Base-by-base conservation (phyloP, 2,329 filamentous ascomycete genomes). In the Fusarium nematophilum region DNA sequence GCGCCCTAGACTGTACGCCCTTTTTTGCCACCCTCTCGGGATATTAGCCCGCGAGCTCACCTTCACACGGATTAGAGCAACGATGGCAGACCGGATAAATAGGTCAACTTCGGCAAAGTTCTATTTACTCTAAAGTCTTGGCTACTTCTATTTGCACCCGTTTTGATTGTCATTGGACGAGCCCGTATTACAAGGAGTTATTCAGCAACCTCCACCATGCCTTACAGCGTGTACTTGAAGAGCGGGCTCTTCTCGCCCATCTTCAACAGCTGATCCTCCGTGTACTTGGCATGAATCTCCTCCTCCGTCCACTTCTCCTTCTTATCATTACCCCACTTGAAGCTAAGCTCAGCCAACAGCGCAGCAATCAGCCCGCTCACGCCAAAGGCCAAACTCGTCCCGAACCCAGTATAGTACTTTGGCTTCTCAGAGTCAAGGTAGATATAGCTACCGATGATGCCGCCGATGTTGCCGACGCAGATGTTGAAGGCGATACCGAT, bases 381-480 rank as follows among this genome's bases (percentile, higher is more conserved):
- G 6, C 64, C 72, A 50, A 77, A 72, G 2, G 72, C 73, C 31
- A 76, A 43, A 1, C 66, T 68, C 2, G 74, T 60, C 1, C 74
- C 74, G 26, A 72, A 77, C 0, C 75, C 75, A 1, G 73, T 75
- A 10, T 65, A 62, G 39, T 76, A 78, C 14, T 58, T 62, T 0
- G 74, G 74, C 10, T 51, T 58, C 45, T 77, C 74, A 7, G 50
- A 50, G 10, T 74, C 74, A 8, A 76, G 64, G 57, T 73, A 78
- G 52, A 78, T 75, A 42, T 73, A 76, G 17, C 70, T 73, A 0
- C 77, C 78, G 6, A 80, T 67, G n/a, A 79, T 71, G 5, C 77
- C 76, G 13, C 77, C 77, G 1, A 72, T 70, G 37, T 79, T 79
- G 4, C 53, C 53, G 8, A 58, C 45, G 13, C 51, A 45, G 10